Percentiles rank a stretch among this genome's conserved stretches.
Evolutionary conservation across 257 asterid species (phyloP).

Genomic region (Salvia rosmarinus): DNA sequence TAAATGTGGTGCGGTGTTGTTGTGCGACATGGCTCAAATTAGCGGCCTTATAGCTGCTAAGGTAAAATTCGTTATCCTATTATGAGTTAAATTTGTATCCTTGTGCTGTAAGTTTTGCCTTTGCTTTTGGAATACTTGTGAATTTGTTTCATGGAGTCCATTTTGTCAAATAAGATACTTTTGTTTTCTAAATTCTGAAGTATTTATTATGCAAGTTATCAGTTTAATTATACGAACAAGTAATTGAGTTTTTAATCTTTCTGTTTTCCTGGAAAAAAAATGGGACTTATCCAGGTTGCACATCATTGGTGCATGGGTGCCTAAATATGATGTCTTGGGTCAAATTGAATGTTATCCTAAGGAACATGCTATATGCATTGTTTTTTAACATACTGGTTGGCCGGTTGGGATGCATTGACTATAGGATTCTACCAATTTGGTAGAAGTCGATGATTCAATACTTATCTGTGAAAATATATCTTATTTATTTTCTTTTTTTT

Average conservation of each 20-base stretch:
- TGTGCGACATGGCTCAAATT: constrained; percentile 99
- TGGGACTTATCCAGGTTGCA: not conserved
- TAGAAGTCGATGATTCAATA: not conserved
- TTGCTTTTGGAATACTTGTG: not conserved
- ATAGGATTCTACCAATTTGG: not conserved
- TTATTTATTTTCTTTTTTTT: not conserved
- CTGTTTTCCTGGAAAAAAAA: not conserved
- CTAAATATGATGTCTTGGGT: not conserved
- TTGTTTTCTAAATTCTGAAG: not conserved
- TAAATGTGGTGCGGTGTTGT: constrained; percentile 91
- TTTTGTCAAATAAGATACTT: constrained; percentile 12
- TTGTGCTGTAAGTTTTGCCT: not conserved
- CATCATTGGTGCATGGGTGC: not conserved
- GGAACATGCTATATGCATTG: not conserved
- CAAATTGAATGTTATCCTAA: not conserved
- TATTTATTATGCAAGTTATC: constrained; percentile 8
- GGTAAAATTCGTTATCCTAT: constrained; percentile 45
- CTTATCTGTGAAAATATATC: not conserved
- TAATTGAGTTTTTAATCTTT: not conserved
- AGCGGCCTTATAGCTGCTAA: constrained; percentile 98
- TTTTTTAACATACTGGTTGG: not conserved
- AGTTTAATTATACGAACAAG: not conserved
- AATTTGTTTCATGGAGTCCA: not conserved
- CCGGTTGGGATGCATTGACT: not conserved
- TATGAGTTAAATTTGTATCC: not conserved